Percentiles rank a stretch among this genome's conserved stretches.
phyloP scores from a whole-genome alignment of 345 rosid species.

The Sisymbrium altissimum region DNA sequence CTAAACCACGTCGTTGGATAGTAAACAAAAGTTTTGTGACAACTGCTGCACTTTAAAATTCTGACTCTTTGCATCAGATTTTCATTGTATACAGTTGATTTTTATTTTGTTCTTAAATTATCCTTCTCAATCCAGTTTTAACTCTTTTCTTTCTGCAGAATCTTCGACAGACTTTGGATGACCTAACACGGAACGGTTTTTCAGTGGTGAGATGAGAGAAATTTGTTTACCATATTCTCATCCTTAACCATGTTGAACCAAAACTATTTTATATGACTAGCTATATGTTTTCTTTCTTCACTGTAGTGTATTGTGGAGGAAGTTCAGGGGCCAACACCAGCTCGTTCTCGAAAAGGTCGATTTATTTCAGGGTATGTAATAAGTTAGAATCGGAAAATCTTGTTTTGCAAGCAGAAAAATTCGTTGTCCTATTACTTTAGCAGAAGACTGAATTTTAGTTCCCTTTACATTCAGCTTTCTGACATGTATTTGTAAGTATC shows the following conservation, averaged over 20 bases:
- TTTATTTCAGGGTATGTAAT: conserved; percentile 81
- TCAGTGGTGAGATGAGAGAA: conserved; percentile 74
- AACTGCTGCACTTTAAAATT: not conserved
- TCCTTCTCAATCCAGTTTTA: not conserved
- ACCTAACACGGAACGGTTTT: conserved; percentile 73
- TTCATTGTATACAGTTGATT: not conserved
- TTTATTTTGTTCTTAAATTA: not conserved
- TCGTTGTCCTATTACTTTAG: not conserved
- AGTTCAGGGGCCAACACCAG: conserved; percentile 93
- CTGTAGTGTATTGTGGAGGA: conserved; percentile 97
- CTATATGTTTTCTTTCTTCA: not conserved
- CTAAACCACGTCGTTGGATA: not conserved
- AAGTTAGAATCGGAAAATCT: not conserved
- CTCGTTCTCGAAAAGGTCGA: conserved; percentile 91
- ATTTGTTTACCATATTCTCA: not conserved
- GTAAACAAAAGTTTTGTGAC: not conserved
- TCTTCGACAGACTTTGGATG: conserved; percentile 97
- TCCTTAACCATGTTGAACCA: not conserved
- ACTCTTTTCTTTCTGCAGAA: conserved; percentile 54
- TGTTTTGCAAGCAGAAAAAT: not conserved
- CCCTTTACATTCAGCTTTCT: conserved; percentile 18
- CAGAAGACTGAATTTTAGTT: not conserved
- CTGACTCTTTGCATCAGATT: not conserved
- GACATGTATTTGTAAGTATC: conserved; percentile 41
- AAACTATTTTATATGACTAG: not conserved